Conservation (phyloP, 208 protist genomes). For the Leishmania turanica region DNA sequence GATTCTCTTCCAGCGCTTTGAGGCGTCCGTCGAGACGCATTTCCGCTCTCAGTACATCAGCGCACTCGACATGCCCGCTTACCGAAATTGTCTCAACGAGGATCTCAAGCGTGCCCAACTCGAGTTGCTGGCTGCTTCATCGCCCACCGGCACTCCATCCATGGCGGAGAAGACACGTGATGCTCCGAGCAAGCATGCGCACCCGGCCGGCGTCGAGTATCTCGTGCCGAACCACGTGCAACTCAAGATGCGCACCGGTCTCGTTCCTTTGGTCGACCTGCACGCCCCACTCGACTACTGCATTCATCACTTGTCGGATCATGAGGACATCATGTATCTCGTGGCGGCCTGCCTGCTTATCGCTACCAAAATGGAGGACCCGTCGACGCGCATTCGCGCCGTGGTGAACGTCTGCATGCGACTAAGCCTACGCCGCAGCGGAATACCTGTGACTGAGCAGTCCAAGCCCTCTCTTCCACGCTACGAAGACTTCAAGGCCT, state of each 20-base stretch:
- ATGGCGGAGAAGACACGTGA: constrained; percentile 15
- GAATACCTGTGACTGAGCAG: constrained; percentile 25
- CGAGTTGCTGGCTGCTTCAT: neutral
- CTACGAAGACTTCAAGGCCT: constrained; percentile 76
- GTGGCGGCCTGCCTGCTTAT: constrained; percentile 82
- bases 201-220: constrained; percentile 41
- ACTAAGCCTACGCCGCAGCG: constrained; percentile 51
- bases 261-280: constrained; percentile 62
- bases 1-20: constrained; percentile 79
- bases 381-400: constrained; percentile 44
- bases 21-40: constrained; percentile 41
- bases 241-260: constrained; percentile 43
- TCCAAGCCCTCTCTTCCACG: constrained; percentile 20
- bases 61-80: constrained; percentile 14
- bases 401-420: constrained; percentile 72
- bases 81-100: constrained; percentile 11
- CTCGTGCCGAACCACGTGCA: constrained; percentile 54
- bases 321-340: constrained; percentile 78
- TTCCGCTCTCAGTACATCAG: constrained; percentile 45
- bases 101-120: constrained; percentile 12
- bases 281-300: constrained; percentile 81
- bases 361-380: constrained; percentile 76
- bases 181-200: constrained; percentile 4
- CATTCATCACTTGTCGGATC: constrained; percentile 53
- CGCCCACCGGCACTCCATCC: constrained; percentile 3